Evolutionary conservation across 805 yeast genomes (phyloP).

Genomic region (Suhomyces prunicola): DNA sequence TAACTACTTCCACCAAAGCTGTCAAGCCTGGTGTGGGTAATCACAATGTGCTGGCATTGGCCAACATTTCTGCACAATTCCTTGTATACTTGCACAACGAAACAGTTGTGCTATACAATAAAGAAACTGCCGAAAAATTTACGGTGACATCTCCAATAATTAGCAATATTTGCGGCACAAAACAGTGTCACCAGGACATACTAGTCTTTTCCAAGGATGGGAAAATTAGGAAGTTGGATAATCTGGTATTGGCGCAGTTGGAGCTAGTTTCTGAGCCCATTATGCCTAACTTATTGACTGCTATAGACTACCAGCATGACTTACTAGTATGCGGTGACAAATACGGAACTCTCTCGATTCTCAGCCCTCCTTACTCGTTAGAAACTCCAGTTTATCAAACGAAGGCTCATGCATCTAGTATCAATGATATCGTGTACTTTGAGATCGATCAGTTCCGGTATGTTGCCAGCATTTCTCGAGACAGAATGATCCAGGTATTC

Average conservation of each 20-base stretch:
- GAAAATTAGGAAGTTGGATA: slow-evolving; percentile 25
- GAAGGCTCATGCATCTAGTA: slow-evolving; percentile 51
- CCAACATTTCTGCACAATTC: background rate
- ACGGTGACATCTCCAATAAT: slow-evolving; percentile 30
- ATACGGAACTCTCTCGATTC: slow-evolving; percentile 39
- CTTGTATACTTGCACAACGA: background rate
- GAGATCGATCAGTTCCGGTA: slow-evolving; percentile 23
- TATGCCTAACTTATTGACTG: slow-evolving; percentile 38
- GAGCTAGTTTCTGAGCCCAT: slow-evolving; percentile 28
- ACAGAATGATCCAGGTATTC: slow-evolving; percentile 60
- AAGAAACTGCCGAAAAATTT: slow-evolving; percentile 35
- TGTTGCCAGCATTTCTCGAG: slow-evolving; percentile 52
- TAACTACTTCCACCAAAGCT: slow-evolving; percentile 8
- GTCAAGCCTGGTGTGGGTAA: background rate
- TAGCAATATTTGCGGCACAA: slow-evolving; percentile 38
- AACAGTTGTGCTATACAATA: slow-evolving; percentile 14
- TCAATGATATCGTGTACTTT: slow-evolving; percentile 45
- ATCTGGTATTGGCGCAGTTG: slow-evolving; percentile 7
- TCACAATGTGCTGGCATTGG: background rate
- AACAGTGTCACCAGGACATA: slow-evolving; percentile 26
- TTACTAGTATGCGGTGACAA: slow-evolving; percentile 47
- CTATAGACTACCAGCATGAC: slow-evolving; percentile 32
- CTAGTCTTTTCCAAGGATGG: slow-evolving; percentile 46
- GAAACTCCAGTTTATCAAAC: slow-evolving; percentile 16
- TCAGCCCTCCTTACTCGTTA: background rate